Evolutionary conservation across 2,329 filamentous ascomycete species (phyloP).

Genomic region (Aureobasidium melanogenum): DNA sequence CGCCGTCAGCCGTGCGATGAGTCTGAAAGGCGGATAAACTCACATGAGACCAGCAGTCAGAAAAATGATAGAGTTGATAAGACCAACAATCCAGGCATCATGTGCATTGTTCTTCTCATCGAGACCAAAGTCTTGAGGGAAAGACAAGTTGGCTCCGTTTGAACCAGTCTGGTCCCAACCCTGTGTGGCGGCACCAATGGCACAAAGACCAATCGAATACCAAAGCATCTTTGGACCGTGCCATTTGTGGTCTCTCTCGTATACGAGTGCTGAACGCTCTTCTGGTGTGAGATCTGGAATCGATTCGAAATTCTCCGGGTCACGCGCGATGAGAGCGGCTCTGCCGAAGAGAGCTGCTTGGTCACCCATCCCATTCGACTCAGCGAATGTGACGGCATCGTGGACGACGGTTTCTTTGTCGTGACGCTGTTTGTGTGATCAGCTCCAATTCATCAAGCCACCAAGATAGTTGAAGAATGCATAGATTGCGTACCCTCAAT

Average conservation of each 20-base stretch:
- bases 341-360: constrained; percentile 29
- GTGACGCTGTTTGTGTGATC: constrained; percentile 21
- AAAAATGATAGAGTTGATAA: constrained; percentile 45
- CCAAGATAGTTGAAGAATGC: not conserved
- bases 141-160: constrained; percentile 25
- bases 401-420: constrained; percentile 24
- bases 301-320: constrained; percentile 54
- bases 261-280: constrained; percentile 51
- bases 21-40: not conserved
- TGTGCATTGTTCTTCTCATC: not conserved
- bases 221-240: constrained; percentile 53
- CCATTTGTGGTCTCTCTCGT: constrained; percentile 62
- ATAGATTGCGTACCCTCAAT: constrained; percentile 29
- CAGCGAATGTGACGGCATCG: constrained; percentile 28
- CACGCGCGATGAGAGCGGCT: constrained; percentile 61
- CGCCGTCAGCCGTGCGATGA: not conserved
- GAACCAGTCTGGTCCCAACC: constrained; percentile 25
- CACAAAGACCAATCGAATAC: constrained; percentile 52
- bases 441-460: constrained; percentile 5
- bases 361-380: constrained; percentile 27
- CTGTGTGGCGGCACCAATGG: constrained; percentile 24
- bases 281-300: constrained; percentile 52
- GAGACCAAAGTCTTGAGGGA: constrained; percentile 21
- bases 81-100: constrained; percentile 40
- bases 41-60: constrained; percentile 34